These are phyloP conservation scores for Neofusicoccum cordaticola DNA, from an alignment of 2,329 filamentous ascomycete genomes.

Conservation along the genomic window DNA sequence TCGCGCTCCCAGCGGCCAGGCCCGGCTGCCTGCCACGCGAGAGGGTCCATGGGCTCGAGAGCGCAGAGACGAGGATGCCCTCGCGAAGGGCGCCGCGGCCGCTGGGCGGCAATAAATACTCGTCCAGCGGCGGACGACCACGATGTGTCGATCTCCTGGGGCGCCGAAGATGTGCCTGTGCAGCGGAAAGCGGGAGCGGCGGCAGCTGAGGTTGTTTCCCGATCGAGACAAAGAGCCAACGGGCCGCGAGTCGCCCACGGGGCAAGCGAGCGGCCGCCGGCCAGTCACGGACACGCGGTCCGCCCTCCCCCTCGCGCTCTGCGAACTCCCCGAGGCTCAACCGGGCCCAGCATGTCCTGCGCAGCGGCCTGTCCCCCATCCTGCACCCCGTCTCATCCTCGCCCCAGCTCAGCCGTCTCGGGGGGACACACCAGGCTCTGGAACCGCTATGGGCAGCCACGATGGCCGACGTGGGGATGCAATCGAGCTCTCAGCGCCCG, in stretches of 20 bases:
- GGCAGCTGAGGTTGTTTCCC: neutral
- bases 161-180: too few species aligned
- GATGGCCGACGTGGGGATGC: neutral
- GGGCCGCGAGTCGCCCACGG: neutral
- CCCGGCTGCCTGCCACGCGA: neutral
- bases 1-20: constrained; percentile 34
- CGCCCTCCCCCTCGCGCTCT: neutral
- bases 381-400: neutral
- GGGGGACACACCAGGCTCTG: too few species aligned
- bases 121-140: too few species aligned
- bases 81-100: too few species aligned
- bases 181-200: too few species aligned
- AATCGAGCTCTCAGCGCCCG: neutral
- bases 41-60: neutral
- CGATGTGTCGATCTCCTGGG: too few species aligned
- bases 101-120: too few species aligned
- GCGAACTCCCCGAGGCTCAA: neutral
- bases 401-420: neutral
- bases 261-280: neutral
- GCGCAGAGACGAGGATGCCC: too few species aligned
- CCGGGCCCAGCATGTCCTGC: neutral
- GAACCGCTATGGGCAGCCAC: neutral
- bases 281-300: neutral
- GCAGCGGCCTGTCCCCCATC: neutral
- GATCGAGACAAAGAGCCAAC: neutral